A percentile compares a stretch with the other conserved stretches of the same genome.
These are phyloP conservation scores for Penicillium fuscoglaucum DNA, from an alignment of 2,329 filamentous ascomycete species.

Conservation along the genomic window DNA sequence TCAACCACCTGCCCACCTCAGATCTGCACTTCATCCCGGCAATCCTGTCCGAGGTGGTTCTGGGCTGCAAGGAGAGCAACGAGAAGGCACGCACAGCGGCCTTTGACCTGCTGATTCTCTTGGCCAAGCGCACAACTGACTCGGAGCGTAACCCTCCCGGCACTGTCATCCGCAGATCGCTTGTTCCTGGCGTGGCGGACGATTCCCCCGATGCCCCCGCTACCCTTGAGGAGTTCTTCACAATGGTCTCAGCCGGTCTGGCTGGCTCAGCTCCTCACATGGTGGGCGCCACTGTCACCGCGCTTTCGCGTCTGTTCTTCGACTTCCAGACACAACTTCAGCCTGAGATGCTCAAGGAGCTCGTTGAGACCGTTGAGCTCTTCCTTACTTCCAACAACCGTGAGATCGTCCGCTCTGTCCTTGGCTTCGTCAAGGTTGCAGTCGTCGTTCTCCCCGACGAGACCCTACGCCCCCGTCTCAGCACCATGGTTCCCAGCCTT, in stretches of 20 bases:
- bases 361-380: slow-evolving; percentile 92
- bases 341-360: slow-evolving; percentile 70
- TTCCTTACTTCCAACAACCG: slow-evolving; percentile 96
- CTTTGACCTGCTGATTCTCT: slow-evolving; percentile 84
- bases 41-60: slow-evolving; percentile 89
- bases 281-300: slow-evolving; percentile 96
- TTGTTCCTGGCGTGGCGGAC: slow-evolving; percentile 81
- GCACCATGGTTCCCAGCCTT: slow-evolving; percentile 78
- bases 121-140: slow-evolving; percentile 79
- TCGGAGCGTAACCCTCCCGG: slow-evolving; percentile 56
- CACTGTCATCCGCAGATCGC: slow-evolving; percentile 79
- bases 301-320: slow-evolving; percentile 87
- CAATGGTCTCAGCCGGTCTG: slow-evolving; percentile 95
- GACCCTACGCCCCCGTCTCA: slow-evolving; percentile 74
- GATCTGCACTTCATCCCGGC: slow-evolving; percentile 92
- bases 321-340: slow-evolving; percentile 76
- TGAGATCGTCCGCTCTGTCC: slow-evolving; percentile 90
- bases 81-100: slow-evolving; percentile 87
- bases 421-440: slow-evolving; percentile 96
- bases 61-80: slow-evolving; percentile 96
- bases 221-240: slow-evolving; percentile 91
- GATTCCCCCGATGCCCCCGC: slow-evolving; percentile 76
- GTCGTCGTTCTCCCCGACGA: slow-evolving; percentile 80
- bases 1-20: slow-evolving; percentile 72
- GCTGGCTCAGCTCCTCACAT: slow-evolving; percentile 93